Evolutionary conservation across 768 basidiomycete genomes (phyloP), one percentile per base, ranked within the genome.

Genomic region (Rhizopogon vinicolor): DNA sequence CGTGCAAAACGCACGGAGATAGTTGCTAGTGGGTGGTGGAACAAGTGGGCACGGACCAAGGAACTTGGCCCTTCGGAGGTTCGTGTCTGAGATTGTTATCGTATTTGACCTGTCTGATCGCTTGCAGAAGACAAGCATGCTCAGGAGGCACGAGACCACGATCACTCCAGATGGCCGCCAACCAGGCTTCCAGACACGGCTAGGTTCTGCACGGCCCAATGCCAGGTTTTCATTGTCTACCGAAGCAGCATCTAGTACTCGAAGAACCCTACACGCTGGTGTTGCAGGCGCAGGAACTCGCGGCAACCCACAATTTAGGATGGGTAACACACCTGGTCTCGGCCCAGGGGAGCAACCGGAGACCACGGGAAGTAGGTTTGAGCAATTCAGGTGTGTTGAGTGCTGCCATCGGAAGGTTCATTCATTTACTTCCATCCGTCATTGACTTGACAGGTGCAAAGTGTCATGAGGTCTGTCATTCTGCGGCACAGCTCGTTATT

Each of bases 1-100:
- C 59, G 61, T 54, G 69, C 65, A 55, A 61, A 69, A 52, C 72
- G 73, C 51, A 67, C 62, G 37, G 68, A 76, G 46, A 68, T 69
- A 56, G 74, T 75, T n/a, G 74, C 73, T 43, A 69, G 67, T 44
- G 84, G 81, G 18, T 74, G 83, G 84, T 74, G 77, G 73, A 69
- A 76, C 9, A 74, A 72, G 52, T 85, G 80, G 80, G 74, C 76
- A 25, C 62, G 72, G 56, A 69, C 62, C 43, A 65, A 58, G 45
- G 61, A 61, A 40, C 53, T 62, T 46, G 55, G 51, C 33, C 12
- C 43, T 33, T 44, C 29, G 28, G 57, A 46, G 31, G 71, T 65
- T 58, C 63, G 65, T 50, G 22, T 46, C 22, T 39, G n/a, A 51
- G 16, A 55, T 62, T 31, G 19, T 53, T 58, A 52, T 49, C 44